These are phyloP conservation scores for Coelastrella sp. DNA, from an alignment of 139 green algal species.

Conservation along the genomic window DNA sequence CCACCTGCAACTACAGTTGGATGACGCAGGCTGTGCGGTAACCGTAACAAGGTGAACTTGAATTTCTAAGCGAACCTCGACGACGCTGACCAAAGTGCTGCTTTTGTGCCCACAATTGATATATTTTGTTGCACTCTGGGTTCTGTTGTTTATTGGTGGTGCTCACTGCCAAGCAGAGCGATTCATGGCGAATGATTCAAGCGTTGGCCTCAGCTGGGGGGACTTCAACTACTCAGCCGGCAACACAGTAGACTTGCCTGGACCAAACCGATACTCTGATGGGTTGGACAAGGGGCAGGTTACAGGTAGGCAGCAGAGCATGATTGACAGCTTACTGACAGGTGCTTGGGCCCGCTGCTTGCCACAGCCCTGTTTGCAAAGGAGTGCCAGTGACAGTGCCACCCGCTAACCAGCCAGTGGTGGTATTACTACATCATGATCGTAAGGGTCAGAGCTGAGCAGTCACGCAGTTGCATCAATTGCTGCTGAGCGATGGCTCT, in stretches of 20 bases:
- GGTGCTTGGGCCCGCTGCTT: neutral
- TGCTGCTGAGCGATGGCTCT: neutral
- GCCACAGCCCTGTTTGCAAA: neutral
- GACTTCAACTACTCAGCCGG: constrained; percentile 10
- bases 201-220: neutral
- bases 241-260: neutral
- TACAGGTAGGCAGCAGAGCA: neutral
- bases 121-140: too few species aligned
- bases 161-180: too few species aligned
- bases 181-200: too few species aligned
- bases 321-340: neutral
- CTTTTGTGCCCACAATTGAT: too few species aligned
- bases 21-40: too few species aligned
- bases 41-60: too few species aligned
- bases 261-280: neutral
- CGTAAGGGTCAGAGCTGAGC: neutral
- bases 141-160: too few species aligned
- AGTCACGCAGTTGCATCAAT: neutral
- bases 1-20: too few species aligned
- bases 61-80: too few species aligned
- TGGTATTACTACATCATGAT: neutral
- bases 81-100: too few species aligned
- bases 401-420: neutral
- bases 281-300: constrained; percentile 6
- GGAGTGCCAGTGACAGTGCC: neutral